phyloP scores from a whole-genome alignment of 2,329 filamentous ascomycete genomes.

The Aspergillus sp. region DNA sequence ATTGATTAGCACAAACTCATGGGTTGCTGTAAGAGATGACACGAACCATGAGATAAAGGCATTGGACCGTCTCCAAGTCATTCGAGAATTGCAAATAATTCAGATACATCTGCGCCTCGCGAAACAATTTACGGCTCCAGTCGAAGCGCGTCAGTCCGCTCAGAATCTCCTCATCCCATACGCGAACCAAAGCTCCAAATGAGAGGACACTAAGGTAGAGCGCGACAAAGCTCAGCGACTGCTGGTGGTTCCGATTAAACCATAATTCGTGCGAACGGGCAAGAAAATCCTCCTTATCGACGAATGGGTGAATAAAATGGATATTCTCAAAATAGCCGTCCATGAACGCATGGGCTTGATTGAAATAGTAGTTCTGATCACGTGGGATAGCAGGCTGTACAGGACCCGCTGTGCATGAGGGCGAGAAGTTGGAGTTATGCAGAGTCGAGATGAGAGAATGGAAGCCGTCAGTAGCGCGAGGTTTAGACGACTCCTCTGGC shows the following conservation, averaged over 20 bases:
- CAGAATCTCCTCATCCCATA: conserved; percentile 37
- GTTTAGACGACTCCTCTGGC: conserved; percentile 8
- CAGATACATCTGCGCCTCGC: conserved; percentile 33
- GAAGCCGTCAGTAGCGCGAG: conserved; percentile 14
- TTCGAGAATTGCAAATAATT: conserved; percentile 37
- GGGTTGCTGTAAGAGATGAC: no score
- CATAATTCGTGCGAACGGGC: conserved; percentile 38
- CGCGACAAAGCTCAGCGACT: conserved; percentile 38
- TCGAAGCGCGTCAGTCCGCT: conserved; percentile 39
- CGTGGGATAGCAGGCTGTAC: conserved; percentile 14
- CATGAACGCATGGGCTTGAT: conserved; percentile 40
- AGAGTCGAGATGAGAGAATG: conserved; percentile 38
- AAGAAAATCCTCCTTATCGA: conserved; percentile 41
- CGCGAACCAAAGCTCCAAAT: conserved; percentile 39
- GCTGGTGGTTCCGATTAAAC: conserved; percentile 25
- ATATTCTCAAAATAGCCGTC: conserved; percentile 43
- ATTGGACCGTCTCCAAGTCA: conserved; percentile 43
- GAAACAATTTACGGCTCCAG: conserved; percentile 42
- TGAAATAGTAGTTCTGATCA: conserved; percentile 34
- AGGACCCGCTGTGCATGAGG: conserved; percentile 14
- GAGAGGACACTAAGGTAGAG: conserved; percentile 43
- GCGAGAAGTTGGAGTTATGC: conserved; percentile 41
- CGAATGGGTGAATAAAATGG: conserved; percentile 42
- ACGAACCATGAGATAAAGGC: conserved; percentile 39
- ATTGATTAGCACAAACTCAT: not conserved